Percentiles rank a stretch among this genome's conserved stretches.
These are phyloP conservation scores for Penicillium aurantiogriseum DNA, from an alignment of 2,329 filamentous ascomycete species.

Conservation along the genomic window DNA sequence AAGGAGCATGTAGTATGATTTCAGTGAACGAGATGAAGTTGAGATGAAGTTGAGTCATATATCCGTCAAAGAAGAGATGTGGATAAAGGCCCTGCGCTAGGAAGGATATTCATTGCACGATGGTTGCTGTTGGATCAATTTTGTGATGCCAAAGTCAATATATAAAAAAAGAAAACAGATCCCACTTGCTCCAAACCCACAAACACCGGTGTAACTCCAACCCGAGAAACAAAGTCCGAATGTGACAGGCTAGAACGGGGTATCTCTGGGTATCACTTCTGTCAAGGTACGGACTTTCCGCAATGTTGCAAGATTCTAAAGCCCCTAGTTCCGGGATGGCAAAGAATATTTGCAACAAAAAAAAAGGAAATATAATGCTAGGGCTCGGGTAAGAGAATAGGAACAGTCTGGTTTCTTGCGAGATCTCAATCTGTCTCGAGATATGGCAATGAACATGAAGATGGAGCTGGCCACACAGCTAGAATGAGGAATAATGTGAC, in stretches of 20 bases:
- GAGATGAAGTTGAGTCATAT: neutral
- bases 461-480: neutral
- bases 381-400: neutral
- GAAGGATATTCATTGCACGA: neutral
- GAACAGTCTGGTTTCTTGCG: slow-evolving; percentile 1
- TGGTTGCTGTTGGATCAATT: neutral
- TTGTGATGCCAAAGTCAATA: neutral
- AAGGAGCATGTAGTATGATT: neutral
- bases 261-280: neutral
- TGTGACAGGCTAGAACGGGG: neutral
- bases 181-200: neutral
- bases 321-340: neutral
- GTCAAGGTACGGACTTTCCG: neutral
- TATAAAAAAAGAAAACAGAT: neutral
- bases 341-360: neutral
- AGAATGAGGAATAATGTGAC: neutral
- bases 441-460: slow-evolving; percentile 2
- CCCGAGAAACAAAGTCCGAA: neutral
- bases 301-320: neutral
- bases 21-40: neutral
- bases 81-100: neutral
- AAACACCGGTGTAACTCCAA: neutral
- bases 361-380: slow-evolving; percentile 1
- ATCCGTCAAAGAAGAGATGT: neutral
- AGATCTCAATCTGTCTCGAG: slow-evolving; percentile 5